Conservation (phyloP, 176 grass and related monocot species). For the Carex parvula region DNA sequence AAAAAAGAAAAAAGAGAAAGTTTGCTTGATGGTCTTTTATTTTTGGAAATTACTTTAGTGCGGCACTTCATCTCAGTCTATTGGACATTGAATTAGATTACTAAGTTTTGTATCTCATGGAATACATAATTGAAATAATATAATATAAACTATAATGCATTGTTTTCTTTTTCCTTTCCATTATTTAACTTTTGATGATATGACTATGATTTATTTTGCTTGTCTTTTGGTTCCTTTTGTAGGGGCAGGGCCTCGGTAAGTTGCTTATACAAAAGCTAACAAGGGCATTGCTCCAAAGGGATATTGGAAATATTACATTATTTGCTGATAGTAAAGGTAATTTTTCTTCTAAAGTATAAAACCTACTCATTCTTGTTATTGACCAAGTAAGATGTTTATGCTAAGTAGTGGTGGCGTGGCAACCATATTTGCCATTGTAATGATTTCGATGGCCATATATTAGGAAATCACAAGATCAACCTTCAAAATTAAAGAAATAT, state of each 20-base stretch:
- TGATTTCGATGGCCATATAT: neutral
- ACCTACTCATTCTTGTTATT: neutral
- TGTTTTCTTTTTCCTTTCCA: neutral
- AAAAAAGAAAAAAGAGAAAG: neutral
- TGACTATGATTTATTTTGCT: neutral
- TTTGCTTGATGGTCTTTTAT: neutral
- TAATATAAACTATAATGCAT: neutral
- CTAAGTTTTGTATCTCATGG: neutral
- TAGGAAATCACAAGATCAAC: neutral
- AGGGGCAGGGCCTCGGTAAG: constrained; percentile 97
- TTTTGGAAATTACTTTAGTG: neutral
- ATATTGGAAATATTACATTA: constrained; percentile 90
- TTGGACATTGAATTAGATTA: neutral
- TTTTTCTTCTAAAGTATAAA: neutral
- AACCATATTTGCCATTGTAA: neutral
- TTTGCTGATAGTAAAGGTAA: constrained; percentile 96
- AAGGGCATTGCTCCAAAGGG: constrained; percentile 71
- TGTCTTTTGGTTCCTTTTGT: constrained; percentile 23
- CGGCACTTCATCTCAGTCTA: neutral
- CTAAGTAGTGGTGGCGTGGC: neutral
- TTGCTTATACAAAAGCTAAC: constrained; percentile 81
- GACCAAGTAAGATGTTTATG: neutral
- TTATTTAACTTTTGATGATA: neutral
- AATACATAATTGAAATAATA: neutral
- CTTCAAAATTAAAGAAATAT: neutral